These are phyloP conservation scores for Friedmanniomyces endolithicus DNA, from an alignment of 495 filamentous ascomycete species.

Conservation along the genomic window DNA sequence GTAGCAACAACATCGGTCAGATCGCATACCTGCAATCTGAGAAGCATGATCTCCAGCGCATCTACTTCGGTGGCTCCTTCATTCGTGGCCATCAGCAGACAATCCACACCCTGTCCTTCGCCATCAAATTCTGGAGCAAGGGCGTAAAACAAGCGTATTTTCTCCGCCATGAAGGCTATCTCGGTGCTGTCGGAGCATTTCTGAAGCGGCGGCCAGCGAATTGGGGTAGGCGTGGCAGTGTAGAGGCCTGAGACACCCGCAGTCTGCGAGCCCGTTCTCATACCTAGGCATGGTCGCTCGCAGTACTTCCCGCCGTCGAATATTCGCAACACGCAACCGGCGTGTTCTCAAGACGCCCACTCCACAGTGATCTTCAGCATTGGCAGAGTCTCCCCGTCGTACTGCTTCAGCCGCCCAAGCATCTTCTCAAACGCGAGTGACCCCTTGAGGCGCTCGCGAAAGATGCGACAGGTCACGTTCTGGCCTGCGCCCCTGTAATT, in stretches of 20 bases:
- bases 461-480: not conserved
- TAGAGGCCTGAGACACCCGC: conserved; percentile 1
- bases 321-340: too few relatives aligned
- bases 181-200: conserved; percentile 94
- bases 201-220: conserved; percentile 79
- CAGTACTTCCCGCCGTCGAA: not conserved
- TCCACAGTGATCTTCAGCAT: not conserved
- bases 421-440: not conserved
- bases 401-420: not conserved
- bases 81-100: conserved; percentile 94
- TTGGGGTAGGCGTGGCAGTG: conserved; percentile 76
- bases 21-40: conserved; percentile 92
- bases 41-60: conserved; percentile 77
- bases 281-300: too few relatives aligned
- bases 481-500: not conserved
- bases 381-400: not conserved
- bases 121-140: conserved; percentile 94
- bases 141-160: conserved; percentile 93
- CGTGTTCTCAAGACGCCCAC: not conserved
- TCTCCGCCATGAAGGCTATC: conserved; percentile 86
- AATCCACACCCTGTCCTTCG: conserved; percentile 91
- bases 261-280: too few relatives aligned
- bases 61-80: conserved; percentile 95
- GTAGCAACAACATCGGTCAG: conserved; percentile 92
- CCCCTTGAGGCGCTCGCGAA: not conserved